Evolutionary conservation across 148 eudicot species (phyloP).

Genomic region (Linanthus parryae): DNA sequence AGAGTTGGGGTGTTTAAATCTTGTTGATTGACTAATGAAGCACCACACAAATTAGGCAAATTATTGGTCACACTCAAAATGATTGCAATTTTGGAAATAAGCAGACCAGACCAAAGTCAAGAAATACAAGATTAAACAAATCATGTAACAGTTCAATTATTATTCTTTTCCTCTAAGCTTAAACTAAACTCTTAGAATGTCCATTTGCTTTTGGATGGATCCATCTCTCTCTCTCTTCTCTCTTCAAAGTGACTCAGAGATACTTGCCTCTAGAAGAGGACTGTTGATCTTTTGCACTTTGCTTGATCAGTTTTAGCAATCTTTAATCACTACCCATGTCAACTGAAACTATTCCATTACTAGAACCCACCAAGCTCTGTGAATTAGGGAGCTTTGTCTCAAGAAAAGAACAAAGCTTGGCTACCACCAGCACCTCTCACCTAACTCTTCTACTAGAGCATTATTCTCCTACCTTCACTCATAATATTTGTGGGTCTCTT

Average conservation of each 20-base stretch:
- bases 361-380: constrained; percentile 12
- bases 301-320: constrained; percentile 4
- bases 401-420: constrained; percentile 16
- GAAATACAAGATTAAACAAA: too few species aligned
- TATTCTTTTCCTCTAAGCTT: too few species aligned
- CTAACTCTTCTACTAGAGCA: constrained; percentile 10
- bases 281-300: constrained; percentile 9
- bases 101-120: too few species aligned
- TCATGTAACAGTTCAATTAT: too few species aligned
- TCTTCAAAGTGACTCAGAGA: constrained; percentile 8
- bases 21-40: too few species aligned
- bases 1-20: too few species aligned
- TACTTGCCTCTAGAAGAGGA: not conserved
- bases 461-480: constrained; percentile 13
- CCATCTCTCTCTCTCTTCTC: constrained; percentile 15
- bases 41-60: too few species aligned
- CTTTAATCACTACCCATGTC: constrained; percentile 15
- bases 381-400: constrained; percentile 12
- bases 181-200: too few species aligned
- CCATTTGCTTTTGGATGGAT: too few species aligned
- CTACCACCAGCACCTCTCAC: constrained; percentile 6
- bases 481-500: constrained; percentile 27
- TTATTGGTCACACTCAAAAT: too few species aligned
- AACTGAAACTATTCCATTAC: constrained; percentile 19
- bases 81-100: too few species aligned